Evolutionary conservation across 1,139 yeast species (phyloP).

Genomic region (Blastobotrys proliferans): DNA sequence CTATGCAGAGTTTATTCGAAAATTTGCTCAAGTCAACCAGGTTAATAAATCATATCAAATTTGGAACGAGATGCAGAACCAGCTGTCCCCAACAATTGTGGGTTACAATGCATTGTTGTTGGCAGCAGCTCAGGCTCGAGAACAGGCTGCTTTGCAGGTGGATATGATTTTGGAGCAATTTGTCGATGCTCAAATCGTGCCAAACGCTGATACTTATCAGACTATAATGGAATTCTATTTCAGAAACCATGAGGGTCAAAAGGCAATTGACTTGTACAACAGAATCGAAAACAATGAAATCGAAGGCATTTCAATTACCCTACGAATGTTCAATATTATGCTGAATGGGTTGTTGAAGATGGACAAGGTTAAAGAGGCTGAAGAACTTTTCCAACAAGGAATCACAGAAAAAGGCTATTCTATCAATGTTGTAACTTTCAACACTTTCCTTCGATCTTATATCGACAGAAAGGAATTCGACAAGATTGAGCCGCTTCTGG

Average conservation of each 20-base stretch:
- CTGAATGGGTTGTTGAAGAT: slow-evolving; percentile 32
- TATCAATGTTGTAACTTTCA: slow-evolving; percentile 40
- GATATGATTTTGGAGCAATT: slow-evolving; percentile 41
- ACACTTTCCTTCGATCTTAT: slow-evolving; percentile 37
- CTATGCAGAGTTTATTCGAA: slow-evolving; percentile 36
- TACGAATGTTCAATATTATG: slow-evolving; percentile 34
- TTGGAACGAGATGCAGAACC: slow-evolving; percentile 40
- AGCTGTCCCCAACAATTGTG: slow-evolving; percentile 32
- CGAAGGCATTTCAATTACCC: slow-evolving; percentile 23
- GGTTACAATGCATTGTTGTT: slow-evolving; percentile 47
- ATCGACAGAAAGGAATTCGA: slow-evolving; percentile 32
- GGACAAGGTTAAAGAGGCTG: slow-evolving; percentile 29
- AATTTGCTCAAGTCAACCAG: slow-evolving; percentile 33
- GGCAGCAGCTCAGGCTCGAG: slow-evolving; percentile 37
- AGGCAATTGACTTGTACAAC: slow-evolving; percentile 34
- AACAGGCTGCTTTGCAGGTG: slow-evolving; percentile 33
- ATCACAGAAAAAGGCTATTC: slow-evolving; percentile 30
- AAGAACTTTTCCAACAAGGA: slow-evolving; percentile 32
- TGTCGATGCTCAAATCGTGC: slow-evolving; percentile 33
- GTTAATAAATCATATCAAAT: slow-evolving; percentile 35
- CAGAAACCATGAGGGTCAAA: slow-evolving; percentile 28
- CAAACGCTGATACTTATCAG: slow-evolving; percentile 40
- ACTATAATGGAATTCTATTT: slow-evolving; percentile 38
- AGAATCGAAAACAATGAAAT: slow-evolving; percentile 23
- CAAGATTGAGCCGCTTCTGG: slow-evolving; percentile 37